Conservation (phyloP, 768 basidiomycete species). For the Hygrophoropsis aurantiaca region DNA sequence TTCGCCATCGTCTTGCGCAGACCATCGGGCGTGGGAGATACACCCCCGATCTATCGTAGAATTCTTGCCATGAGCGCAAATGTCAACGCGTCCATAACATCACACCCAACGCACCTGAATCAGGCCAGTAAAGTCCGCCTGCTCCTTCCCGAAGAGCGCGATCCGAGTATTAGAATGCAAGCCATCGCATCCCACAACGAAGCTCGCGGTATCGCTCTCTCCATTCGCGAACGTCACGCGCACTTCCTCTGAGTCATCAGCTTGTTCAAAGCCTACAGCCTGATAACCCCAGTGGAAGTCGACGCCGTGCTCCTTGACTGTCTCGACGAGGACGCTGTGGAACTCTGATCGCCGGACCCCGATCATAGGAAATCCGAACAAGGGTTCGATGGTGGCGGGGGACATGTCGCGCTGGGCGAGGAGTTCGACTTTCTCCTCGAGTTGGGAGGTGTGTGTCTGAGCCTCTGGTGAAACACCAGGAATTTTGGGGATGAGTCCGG, state of each 20-base stretch:
- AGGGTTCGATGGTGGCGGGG: conserved; percentile 10
- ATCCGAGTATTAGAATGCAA: conserved; percentile 41
- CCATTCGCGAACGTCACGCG: conserved; percentile 37
- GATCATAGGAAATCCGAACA: conserved; percentile 24
- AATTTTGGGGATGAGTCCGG: conserved; percentile 23
- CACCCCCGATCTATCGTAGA: conserved; percentile 37
- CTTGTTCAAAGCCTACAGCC: conserved; percentile 31
- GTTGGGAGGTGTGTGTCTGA: conserved; percentile 13
- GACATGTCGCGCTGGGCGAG: conserved; percentile 27
- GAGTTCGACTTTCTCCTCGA: conserved; percentile 24
- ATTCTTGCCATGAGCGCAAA: no score
- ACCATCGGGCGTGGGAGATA: conserved; percentile 25
- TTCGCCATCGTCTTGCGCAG: conserved; percentile 27
- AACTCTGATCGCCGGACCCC: conserved; percentile 33
- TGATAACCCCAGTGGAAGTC: conserved; percentile 33
- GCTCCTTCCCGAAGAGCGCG: conserved; percentile 36
- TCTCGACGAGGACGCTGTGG: conserved; percentile 29
- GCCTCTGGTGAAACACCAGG: conserved; percentile 17
- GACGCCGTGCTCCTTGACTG: conserved; percentile 31
- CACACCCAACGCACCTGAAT: conserved; percentile 29
- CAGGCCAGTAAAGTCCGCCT: conserved; percentile 36
- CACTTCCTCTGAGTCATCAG: conserved; percentile 26
- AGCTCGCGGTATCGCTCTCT: conserved; percentile 31
- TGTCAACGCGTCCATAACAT: not conserved
- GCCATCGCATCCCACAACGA: conserved; percentile 46